Conservation (phyloP, 2,329 filamentous ascomycete genomes). For the Hypomyces rosellus region DNA sequence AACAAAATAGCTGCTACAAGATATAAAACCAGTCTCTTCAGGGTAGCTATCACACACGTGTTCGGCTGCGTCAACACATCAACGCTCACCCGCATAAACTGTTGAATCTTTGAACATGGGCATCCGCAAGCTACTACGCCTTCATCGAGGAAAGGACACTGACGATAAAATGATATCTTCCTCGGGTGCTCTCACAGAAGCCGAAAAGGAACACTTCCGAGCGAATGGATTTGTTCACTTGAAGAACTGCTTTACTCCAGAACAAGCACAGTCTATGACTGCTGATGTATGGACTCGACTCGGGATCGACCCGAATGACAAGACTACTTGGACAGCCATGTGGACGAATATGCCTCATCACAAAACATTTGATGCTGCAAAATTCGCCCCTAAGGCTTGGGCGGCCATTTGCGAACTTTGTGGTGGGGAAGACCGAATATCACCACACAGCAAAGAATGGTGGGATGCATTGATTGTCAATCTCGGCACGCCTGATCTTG, state of each 20-base stretch:
- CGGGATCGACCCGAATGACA: constrained; percentile 57
- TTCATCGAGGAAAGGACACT: neutral
- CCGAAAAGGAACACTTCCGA: constrained; percentile 32
- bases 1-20: too few relatives aligned
- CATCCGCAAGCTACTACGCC: neutral
- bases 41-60: neutral
- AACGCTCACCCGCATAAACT: neutral
- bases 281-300: constrained; percentile 56
- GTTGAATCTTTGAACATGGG: neutral
- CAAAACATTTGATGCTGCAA: constrained; percentile 43
- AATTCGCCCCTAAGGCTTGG: constrained; percentile 61
- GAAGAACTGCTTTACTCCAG: constrained; percentile 29
- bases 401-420: constrained; percentile 59
- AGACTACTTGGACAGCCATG: constrained; percentile 56
- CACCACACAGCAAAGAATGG: constrained; percentile 48
- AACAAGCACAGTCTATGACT: constrained; percentile 29
- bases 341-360: constrained; percentile 60
- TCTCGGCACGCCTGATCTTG: constrained; percentile 50
- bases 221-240: constrained; percentile 31
- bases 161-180: constrained; percentile 22
- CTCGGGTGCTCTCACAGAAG: neutral
- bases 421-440: constrained; percentile 53
- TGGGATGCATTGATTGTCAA: constrained; percentile 65
- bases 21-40: neutral
- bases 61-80: neutral